phyloP scores from a whole-genome alignment of 805 yeast genomes.

The Torulaspora gathmanii region DNA sequence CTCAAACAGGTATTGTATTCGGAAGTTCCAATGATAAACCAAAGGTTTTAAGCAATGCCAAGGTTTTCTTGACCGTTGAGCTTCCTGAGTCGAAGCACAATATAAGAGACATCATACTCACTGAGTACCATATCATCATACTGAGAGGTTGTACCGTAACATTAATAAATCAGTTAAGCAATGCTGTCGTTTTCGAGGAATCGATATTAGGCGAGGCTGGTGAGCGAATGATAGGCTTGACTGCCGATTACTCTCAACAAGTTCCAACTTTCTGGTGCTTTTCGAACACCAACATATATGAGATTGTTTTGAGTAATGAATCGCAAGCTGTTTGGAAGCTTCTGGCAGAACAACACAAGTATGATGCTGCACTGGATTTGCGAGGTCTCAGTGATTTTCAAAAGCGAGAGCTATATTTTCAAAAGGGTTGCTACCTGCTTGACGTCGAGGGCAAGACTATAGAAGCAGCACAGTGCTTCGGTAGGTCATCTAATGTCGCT shows the following conservation, averaged over 20 bases:
- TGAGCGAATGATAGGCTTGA: slow-evolving; percentile 43
- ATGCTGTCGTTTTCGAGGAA: slow-evolving; percentile 43
- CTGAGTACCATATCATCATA: slow-evolving; percentile 52
- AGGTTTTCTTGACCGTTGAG: slow-evolving; percentile 40
- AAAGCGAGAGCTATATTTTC: slow-evolving; percentile 46
- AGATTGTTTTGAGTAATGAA: slow-evolving; percentile 66
- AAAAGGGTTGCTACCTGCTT: slow-evolving; percentile 51
- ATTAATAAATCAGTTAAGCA: slow-evolving; percentile 49
- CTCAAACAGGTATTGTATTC: slow-evolving; percentile 44
- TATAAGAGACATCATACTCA: slow-evolving; percentile 42
- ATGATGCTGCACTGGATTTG: slow-evolving; percentile 58
- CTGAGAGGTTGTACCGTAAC: slow-evolving; percentile 43
- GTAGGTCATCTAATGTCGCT: slow-evolving; percentile 53
- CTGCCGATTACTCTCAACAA: slow-evolving; percentile 46
- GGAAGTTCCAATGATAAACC: slow-evolving; percentile 33
- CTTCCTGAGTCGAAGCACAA: slow-evolving; percentile 35
- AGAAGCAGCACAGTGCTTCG: slow-evolving; percentile 55
- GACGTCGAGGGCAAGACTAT: slow-evolving; percentile 27
- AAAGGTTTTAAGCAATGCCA: slow-evolving; percentile 35
- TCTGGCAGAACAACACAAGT: slow-evolving; percentile 48
- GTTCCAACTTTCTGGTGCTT: slow-evolving; percentile 67
- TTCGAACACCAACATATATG: slow-evolving; percentile 58
- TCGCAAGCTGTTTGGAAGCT: slow-evolving; percentile 69
- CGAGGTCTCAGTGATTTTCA: slow-evolving; percentile 36
- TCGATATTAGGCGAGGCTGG: slow-evolving; percentile 36